Base-by-base conservation (phyloP, 1,284 basidiomycete genomes). In the Papiliotrema terrestris region DNA sequence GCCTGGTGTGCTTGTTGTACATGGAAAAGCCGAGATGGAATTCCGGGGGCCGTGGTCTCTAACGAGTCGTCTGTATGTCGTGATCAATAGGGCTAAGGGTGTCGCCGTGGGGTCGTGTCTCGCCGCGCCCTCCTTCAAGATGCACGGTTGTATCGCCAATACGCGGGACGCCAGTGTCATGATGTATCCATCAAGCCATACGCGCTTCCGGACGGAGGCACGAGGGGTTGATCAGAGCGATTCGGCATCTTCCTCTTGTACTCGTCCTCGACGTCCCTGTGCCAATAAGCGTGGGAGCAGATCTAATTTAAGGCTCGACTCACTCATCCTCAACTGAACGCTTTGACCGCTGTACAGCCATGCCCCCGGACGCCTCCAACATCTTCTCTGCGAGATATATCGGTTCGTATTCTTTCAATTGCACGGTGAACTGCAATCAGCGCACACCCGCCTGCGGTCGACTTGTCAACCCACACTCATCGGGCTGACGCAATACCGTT, bases 391-490 rank as follows among this genome's bases (percentile, higher is more conserved):
- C 72, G 37, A 66, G 52, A 17, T 67, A 91, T 64, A 94, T 93
- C 4, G 89, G 87, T 73, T 92, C 89, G 62, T 92, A 94, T 78
- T 93, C 90, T 81, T 91, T 91, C 65, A 93, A 85, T 72, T 94
- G 91, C 5, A 86, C 86, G 60, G 90, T 74, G 75, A 93, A 93
- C 23, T 91, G 15, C 2, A 15, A 44, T 54, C 37, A 60, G 53
- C 29, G 29, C 29, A 32, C 45, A 35, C 32, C 19, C 13, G 32
- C 43, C 45, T 38, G 23, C 32, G 9, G 39, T 19, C 32, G 22
- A 19, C 19, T n/a, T 45, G 17, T 8, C 46, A 19, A 70, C 75
- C 68, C 59, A 77, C 76, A 32, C 87, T 86, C 64, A 90, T 91
- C 11, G 90, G 89, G 6, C 87, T 88, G 63, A 93, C 91, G 73